These are phyloP conservation scores for Cyclostephanos invisitatus DNA, from an alignment of 108 stramenopile species.

Conservation along the genomic window DNA sequence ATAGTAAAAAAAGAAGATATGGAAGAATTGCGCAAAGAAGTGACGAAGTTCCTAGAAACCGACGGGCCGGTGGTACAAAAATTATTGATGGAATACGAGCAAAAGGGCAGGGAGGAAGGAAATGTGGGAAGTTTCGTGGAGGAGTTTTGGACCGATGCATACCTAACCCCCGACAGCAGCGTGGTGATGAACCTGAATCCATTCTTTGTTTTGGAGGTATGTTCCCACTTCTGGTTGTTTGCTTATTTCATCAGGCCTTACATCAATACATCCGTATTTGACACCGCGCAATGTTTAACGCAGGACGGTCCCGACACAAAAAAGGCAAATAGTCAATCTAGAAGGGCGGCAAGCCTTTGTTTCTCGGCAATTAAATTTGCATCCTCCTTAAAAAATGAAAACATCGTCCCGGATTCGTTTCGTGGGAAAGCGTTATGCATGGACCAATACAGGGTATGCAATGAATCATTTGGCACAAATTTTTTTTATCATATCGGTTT, in stretches of 20 bases:
- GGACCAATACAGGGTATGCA: constrained; percentile 63
- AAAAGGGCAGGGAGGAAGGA: constrained; percentile 47
- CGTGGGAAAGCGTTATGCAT: constrained; percentile 79
- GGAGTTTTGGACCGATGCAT: constrained; percentile 88
- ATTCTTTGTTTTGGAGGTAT: constrained; percentile 78
- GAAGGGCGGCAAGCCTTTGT: constrained; percentile 70
- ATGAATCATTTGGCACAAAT: neutral
- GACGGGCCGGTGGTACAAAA: constrained; percentile 74
- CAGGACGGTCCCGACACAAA: constrained; percentile 82
- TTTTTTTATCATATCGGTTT: neutral
- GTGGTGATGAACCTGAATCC: constrained; percentile 90
- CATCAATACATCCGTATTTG: neutral
- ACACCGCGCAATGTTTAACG: neutral
- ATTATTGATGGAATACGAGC: constrained; percentile 72
- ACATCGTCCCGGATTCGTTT: constrained; percentile 69
- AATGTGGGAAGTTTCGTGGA: constrained; percentile 77
- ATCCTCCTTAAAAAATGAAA: constrained; percentile 62
- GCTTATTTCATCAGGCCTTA: neutral
- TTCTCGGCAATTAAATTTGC: constrained; percentile 79
- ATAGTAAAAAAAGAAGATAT: constrained; percentile 41
- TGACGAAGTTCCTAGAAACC: constrained; percentile 30
- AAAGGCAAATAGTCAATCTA: constrained; percentile 61
- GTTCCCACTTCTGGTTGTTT: neutral
- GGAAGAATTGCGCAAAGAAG: constrained; percentile 29
- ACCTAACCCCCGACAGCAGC: constrained; percentile 76